These are phyloP conservation scores for Artemisia tridentata DNA, from an alignment of 129 eudicot species.

Conservation along the genomic window DNA sequence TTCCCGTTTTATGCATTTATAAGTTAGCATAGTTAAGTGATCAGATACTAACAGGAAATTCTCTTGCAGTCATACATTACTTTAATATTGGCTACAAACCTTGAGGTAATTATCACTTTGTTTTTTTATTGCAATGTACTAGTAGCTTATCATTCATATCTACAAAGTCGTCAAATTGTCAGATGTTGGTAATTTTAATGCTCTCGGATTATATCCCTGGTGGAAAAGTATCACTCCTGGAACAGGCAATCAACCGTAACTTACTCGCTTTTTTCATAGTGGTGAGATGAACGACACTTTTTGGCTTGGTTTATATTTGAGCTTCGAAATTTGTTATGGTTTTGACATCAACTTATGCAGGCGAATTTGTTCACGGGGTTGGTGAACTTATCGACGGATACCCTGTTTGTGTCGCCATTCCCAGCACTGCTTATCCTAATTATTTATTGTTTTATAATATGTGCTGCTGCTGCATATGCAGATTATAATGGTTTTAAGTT, in stretches of 20 bases:
- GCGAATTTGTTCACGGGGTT: slow-evolving; percentile 80
- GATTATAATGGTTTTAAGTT: slow-evolving; percentile 54
- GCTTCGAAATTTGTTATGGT: neutral
- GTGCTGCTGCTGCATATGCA: too few species aligned
- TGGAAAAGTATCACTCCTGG: slow-evolving; percentile 62
- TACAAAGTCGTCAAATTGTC: slow-evolving; percentile 20
- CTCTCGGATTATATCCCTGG: too few species aligned
- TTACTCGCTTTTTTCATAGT: slow-evolving; percentile 64
- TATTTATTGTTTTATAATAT: too few species aligned
- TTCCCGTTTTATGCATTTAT: too few species aligned
- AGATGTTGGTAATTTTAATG: slow-evolving; percentile 61
- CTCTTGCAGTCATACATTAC: slow-evolving; percentile 80
- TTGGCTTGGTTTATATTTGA: neutral
- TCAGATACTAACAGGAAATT: slow-evolving; percentile 7
- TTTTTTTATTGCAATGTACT: neutral
- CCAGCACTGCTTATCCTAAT: too few species aligned
- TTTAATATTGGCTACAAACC: slow-evolving; percentile 58
- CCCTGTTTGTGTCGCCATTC: too few species aligned
- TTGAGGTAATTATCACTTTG: slow-evolving; percentile 48
- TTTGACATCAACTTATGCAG: slow-evolving; percentile 40
- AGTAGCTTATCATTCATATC: slow-evolving; percentile 5
- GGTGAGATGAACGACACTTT: slow-evolving; percentile 40
- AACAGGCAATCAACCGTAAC: slow-evolving; percentile 64
- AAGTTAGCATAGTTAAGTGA: neutral
- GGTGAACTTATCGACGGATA: slow-evolving; percentile 72